Base-by-base conservation (phyloP, 208 protist species). In the Crithidia acanthocephali region DNA sequence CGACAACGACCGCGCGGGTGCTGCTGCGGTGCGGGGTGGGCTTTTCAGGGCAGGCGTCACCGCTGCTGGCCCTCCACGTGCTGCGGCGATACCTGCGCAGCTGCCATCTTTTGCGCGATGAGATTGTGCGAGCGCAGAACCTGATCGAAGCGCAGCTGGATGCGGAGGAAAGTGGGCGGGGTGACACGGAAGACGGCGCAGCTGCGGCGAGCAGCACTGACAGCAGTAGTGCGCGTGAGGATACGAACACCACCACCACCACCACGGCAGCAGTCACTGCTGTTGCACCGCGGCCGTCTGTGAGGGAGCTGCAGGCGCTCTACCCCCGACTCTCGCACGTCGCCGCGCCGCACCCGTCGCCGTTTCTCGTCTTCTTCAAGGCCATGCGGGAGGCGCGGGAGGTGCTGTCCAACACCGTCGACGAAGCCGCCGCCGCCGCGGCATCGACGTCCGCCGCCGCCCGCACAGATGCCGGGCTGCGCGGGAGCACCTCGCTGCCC, bases 341-440 rank as follows among this genome's bases (percentile, higher is more conserved):
- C 2, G 85, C 74, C 20, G 40, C 57, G 22, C 85, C 73, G 23
- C 87, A 93, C 68, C 90, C 90, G 1, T 68, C 81, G 15, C 87
- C 87, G 8, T 95, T 92, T 57, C 76, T 93, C 25, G 55, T 89
- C 22, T 93, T 95, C 61, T 93, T 93, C 55, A 85, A 92, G 57
- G 81, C 91, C 44, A 62, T 87, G 52, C 86, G 83, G 20, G 87
- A 95, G 47, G 70, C 88, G 8, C 83, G 86, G n/a, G 87, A 90
- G 37, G 75, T 91, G 35, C 60, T 92, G 2, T 62, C 80, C 23
- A 65, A 74, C 50, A 44, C 72, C 28, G 68, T 73, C 15, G 51
- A 60, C 4, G 61, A 77, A n/a, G 72, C 70, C 8, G 58, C 25
- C 9, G 30, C 48, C 23, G 65, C n/a, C 9, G 57, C 32, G 7